Base-by-base conservation (phyloP, 306 rosid genomes). In the Ormosia semicastrata region DNA sequence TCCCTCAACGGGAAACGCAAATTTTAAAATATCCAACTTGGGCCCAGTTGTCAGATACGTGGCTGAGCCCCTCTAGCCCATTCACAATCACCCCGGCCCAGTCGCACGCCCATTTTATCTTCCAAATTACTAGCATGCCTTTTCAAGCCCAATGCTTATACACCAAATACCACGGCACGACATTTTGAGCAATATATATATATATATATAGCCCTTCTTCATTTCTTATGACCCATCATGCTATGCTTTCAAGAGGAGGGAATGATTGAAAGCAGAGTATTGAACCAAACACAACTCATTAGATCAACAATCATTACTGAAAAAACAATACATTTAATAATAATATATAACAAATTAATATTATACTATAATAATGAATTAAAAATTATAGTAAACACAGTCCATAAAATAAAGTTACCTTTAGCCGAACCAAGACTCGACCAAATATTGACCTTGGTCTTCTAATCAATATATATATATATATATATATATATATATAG, bases 361-460 rank as follows among this genome's bases (percentile, higher is more conserved):
- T n/a, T 50, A 68, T 56, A 36, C n/a, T 3, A 2, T 63, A 36
- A 56, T 68, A 10, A 53, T 78, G 32, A 43, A 46, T 7, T 33
- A 24, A 39, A 18, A 9, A 34, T 14, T 52, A 5, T 41, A 52
- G 60, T 39, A 76, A 57, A 70, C 34, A 34, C 74, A 50, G 62
- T 54, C 14, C 66, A 63, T 56, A 44, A 34, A 33, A 73, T 74
- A 57, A 43, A 53, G n/a, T 50, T 37, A 17, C 56, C 86, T 68
- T 67, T 50, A 46, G 4, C 49, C 44, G 18, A 43, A 57, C 59
- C 79, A 47, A 73, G 41, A 50, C 54, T 47, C 56, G 53, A 33
- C 83, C 77, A 72, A 80, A 81, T 83, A 85, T 18, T 80, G 77
- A 68, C 88, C 87, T 81, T 56, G 75, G 73, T 77, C 63, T 77